These are phyloP conservation scores for Ceratocystis harringtonii DNA, from an alignment of 2,329 filamentous ascomycete genomes.

Conservation along the genomic window DNA sequence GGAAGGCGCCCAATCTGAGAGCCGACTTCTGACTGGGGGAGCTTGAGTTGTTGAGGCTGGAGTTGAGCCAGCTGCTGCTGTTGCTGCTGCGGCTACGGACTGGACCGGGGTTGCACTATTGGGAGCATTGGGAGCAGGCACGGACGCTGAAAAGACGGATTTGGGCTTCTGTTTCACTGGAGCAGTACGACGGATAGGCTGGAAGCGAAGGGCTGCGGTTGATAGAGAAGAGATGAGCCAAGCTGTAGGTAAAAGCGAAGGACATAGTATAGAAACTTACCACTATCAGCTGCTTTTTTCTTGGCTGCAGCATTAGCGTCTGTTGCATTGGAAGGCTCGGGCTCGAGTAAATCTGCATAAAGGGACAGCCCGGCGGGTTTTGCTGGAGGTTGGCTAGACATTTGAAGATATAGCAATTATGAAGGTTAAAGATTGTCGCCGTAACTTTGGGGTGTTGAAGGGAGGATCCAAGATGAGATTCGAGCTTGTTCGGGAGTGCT, in stretches of 20 bases:
- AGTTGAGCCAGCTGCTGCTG: slow-evolving; percentile 27
- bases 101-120: slow-evolving; percentile 22
- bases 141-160: slow-evolving; percentile 37
- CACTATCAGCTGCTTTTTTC: slow-evolving; percentile 44
- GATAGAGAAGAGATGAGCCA: background rate
- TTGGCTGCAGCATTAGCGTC: slow-evolving; percentile 28
- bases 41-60: slow-evolving; percentile 24
- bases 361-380: slow-evolving; percentile 47
- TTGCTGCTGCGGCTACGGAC: slow-evolving; percentile 21
- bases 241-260: background rate
- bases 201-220: slow-evolving; percentile 57
- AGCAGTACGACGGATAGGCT: slow-evolving; percentile 61
- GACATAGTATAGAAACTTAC: slow-evolving; percentile 17
- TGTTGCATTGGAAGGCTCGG: slow-evolving; percentile 28
- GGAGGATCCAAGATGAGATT: background rate
- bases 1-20: slow-evolving; percentile 67
- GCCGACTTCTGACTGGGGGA: slow-evolving; percentile 45
- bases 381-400: slow-evolving; percentile 19
- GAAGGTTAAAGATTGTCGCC: background rate
- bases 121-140: slow-evolving; percentile 23
- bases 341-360: slow-evolving; percentile 70
- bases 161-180: slow-evolving; percentile 49
- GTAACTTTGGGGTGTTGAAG: background rate
- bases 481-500: background rate
- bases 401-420: background rate